A percentile compares a stretch with the other conserved stretches of the same genome.
Evolutionary conservation across 805 yeast species (phyloP).

Genomic region (Lipomyces yamanashiensis): DNA sequence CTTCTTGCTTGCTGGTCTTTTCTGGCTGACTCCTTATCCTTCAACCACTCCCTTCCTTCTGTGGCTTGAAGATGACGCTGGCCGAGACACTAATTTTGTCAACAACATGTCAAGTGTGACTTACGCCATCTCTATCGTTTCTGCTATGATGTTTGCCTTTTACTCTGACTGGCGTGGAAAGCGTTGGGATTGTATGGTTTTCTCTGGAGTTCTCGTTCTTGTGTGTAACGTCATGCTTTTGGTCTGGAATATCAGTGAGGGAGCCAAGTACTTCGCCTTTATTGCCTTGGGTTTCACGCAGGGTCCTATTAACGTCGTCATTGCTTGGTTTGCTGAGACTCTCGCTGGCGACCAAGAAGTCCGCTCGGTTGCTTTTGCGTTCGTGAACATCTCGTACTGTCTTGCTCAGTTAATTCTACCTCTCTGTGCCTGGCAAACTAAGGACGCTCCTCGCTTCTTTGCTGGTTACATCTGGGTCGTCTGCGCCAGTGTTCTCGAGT

Average conservation of each 20-base stretch:
- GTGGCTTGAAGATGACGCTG: constrained; percentile 19
- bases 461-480: constrained; percentile 28
- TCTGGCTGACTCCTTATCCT: constrained; percentile 33
- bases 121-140: constrained; percentile 29
- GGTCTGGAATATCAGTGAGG: constrained; percentile 24
- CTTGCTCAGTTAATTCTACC: constrained; percentile 29
- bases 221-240: constrained; percentile 28
- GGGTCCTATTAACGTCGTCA: constrained; percentile 33
- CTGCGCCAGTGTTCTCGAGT: constrained; percentile 23
- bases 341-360: constrained; percentile 30
- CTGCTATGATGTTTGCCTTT: constrained; percentile 34
- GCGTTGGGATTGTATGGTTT: constrained; percentile 30
- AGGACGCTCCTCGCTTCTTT: constrained; percentile 27
- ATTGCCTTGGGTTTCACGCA: constrained; percentile 31
- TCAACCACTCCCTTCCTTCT: constrained; percentile 33
- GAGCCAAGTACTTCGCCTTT: constrained; percentile 31
- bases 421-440: constrained; percentile 32
- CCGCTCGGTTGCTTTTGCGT: constrained; percentile 25
- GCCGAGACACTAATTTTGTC: not conserved
- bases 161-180: constrained; percentile 34
- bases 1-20: constrained; percentile 26
- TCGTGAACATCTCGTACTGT: constrained; percentile 25
- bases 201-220: constrained; percentile 31
- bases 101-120: constrained; percentile 26
- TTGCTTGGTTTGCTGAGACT: constrained; percentile 34